Base-by-base conservation (phyloP, 345 rosid species). In the Ceriops tagal region DNA sequence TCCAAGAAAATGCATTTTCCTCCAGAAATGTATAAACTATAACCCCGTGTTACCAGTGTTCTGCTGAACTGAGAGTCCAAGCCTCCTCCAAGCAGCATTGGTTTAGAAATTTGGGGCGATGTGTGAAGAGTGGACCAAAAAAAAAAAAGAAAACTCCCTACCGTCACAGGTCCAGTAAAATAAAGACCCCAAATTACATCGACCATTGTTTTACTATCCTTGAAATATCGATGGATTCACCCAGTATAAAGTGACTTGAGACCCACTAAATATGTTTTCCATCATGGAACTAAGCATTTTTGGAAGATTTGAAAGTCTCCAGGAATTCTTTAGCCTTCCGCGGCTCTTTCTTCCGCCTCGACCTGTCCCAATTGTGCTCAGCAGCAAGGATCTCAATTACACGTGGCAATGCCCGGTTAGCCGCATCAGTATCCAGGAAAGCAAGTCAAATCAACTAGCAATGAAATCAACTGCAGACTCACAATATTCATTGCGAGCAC, bases 371-470 rank as follows among this genome's bases (percentile, higher is more conserved):
- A 0, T 76, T 78, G 75, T 84, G 96, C 68, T 91, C 98, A 10
- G 67, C 49, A 4, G 93, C 88, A 59, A 93, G 80, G 65, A 93
- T 89, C 81, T 89, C 86, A 18, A 91, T 84, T 20, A 92, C 70
- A 8, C 88, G 90, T 27, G 96, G 93, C 84, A 93, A 77, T n/a
- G 99, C 89, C 64, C 85, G 76, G 20, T 85, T 77, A 4, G 99
- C 96, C 15, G 97, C 97, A 77, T 93, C 96, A 0, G 99, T 93
- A 80, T 93, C 99, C 8, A 93, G 88, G 79, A 93, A 93, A 30
- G 96, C 99, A 60, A 93, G 90, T 69, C 99, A 58, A 88, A 91
- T 79, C 99, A 87, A 83, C 99, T 85, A 5, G 99, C 99, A 66
- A 95, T 83, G 81, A 95, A 95, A 78, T 95, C 97, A 27, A 88